Percentiles rank a stretch among this genome's conserved stretches.
Conservation (phyloP, 2,329 filamentous ascomycete genomes). For the Tolypocladium tundrense region DNA sequence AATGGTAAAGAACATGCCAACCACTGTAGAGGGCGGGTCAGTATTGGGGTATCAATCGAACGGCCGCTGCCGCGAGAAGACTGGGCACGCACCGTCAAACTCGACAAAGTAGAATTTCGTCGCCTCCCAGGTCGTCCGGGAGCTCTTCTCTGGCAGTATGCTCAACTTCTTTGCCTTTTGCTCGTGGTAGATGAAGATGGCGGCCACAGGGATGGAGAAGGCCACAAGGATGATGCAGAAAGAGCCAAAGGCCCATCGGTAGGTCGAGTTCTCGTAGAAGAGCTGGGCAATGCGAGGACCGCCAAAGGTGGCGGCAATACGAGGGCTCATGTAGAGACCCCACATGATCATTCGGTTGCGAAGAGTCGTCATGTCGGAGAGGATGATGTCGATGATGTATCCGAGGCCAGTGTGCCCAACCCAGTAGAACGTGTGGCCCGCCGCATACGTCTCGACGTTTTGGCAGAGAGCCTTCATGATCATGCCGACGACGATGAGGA, state of each 20-base stretch:
- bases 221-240: constrained; percentile 52
- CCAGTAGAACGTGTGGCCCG: constrained; percentile 54
- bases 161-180: constrained; percentile 28
- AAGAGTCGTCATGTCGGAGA: constrained; percentile 32
- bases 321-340: constrained; percentile 31
- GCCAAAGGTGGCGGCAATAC: constrained; percentile 33
- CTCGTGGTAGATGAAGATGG: constrained; percentile 23
- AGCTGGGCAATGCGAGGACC: constrained; percentile 28
- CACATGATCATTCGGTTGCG: constrained; percentile 32
- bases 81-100: constrained; percentile 38
- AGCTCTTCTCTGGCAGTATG: constrained; percentile 25
- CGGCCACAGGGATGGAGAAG: constrained; percentile 26
- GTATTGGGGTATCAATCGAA: not conserved
- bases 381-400: constrained; percentile 30
- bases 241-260: constrained; percentile 45
- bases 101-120: constrained; percentile 43
- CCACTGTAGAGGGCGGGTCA: constrained; percentile 13
- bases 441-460: constrained; percentile 47
- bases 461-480: constrained; percentile 53
- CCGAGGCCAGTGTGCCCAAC: constrained; percentile 38
- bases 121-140: constrained; percentile 33
- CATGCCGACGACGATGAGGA: constrained; percentile 40
- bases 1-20: constrained; percentile 42
- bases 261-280: constrained; percentile 26
- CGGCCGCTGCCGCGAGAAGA: not conserved